Evolutionary conservation across 2,329 filamentous ascomycete species (phyloP).

Genomic region (Zopfia rhizophila): DNA sequence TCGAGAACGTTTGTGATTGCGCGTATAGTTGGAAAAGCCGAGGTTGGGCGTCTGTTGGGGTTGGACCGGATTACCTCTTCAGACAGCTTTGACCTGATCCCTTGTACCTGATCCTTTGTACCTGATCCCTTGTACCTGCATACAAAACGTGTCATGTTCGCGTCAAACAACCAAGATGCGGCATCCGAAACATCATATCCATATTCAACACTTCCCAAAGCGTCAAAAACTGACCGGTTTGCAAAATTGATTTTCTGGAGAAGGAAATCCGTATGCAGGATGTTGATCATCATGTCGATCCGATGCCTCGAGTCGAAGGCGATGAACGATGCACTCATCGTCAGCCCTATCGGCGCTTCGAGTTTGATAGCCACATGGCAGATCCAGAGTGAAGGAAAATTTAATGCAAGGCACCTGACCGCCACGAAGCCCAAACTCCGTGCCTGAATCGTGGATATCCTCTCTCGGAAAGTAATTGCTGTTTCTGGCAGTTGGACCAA

Average conservation of each 20-base stretch:
- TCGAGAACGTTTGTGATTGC: too few species aligned
- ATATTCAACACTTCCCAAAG: too few species aligned
- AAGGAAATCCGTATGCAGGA: background rate
- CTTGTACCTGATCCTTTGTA: constrained; percentile 21
- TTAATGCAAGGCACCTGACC: too few species aligned
- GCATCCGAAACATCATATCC: too few species aligned
- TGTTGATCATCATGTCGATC: background rate
- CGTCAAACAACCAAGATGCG: too few species aligned
- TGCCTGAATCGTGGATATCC: too few species aligned
- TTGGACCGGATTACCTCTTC: constrained; percentile 17
- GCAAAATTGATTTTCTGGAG: background rate
- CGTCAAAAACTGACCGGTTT: too few species aligned
- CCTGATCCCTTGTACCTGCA: constrained; percentile 20
- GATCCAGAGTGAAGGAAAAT: too few species aligned
- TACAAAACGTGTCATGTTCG: constrained; percentile 1
- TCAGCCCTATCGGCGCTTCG: constrained; percentile 3
- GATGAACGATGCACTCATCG: background rate
- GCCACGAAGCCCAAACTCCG: too few species aligned
- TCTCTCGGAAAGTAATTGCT: background rate
- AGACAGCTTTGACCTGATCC: constrained; percentile 17
- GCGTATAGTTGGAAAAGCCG: too few species aligned
- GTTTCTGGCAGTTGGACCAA: background rate
- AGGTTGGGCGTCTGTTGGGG: background rate
- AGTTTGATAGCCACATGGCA: too few species aligned
- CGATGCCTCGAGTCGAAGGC: constrained; percentile 7